Base-by-base conservation (phyloP, 2,329 filamentous ascomycete species). In the Arthrinium phaeospermum region DNA sequence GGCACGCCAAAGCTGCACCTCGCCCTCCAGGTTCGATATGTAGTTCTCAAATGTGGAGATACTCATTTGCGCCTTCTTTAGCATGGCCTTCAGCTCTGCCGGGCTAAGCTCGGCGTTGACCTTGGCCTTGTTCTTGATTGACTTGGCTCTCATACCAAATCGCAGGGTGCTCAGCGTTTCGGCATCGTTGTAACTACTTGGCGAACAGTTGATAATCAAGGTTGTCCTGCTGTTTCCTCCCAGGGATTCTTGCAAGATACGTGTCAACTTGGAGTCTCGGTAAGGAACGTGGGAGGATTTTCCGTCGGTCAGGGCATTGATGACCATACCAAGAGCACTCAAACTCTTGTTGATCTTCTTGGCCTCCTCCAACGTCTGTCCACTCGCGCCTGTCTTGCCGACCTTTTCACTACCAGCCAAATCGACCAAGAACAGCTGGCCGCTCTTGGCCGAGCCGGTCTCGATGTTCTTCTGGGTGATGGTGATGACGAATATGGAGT, bases 321-420 rank as follows among this genome's bases (percentile, higher is more conserved):
- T 99, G 85, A 98, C 96, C 95, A 98, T 98, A 79, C 96, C 96
- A 73, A 99, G 89, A 71, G 96, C 95, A 85, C 95, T 98, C 86
- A 99, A 89, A 88, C 95, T 98, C 89, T 98, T 98, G 89, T 99
- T 99, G 89, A 99, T 99, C 89, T 99, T 99, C 88, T 98, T 98
- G 74, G 96, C 96, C 83, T 99, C 96, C 83, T 98, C 96, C 61
- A 99, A 88, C 5, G 96, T 98, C 84, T 98, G 96, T 72, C 96
- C 96, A 81, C 94, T 98, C 74, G 96, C 96, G 77, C 96, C 96
- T 44, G 96, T 99, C 89, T 99, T 98, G 81, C 96, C 96, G 70
- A 98, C 95, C 86, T 98, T 98, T 85, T 99, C 96, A 80, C 94
- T 98, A 87, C 96, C 96, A 70, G 96, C 96, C 87, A 99, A 87